Conservation (phyloP, 139 green algal genomes). For the Ettlia oleoabundans region DNA sequence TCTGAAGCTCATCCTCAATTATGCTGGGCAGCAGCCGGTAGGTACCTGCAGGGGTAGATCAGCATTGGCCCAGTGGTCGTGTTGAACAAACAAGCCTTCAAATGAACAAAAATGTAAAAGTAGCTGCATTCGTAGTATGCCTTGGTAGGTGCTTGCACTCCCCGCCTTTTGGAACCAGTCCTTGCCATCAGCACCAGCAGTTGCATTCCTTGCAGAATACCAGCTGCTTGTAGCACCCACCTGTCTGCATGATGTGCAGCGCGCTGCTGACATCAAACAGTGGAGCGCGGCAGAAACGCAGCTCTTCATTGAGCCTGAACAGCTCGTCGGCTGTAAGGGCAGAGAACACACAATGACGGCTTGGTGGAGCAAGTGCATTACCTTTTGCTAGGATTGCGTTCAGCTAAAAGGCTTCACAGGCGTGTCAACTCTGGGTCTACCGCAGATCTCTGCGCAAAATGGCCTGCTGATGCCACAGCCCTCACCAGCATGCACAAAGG, state of each 20-base stretch:
- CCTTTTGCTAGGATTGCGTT: too few species aligned
- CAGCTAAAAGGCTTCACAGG: too few species aligned
- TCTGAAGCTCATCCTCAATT: conserved; percentile 43
- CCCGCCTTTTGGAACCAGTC: too few species aligned
- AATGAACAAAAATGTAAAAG: too few species aligned
- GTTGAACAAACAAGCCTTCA: too few species aligned
- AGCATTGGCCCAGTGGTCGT: neutral
- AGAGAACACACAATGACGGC: neutral
- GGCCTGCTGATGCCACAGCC: neutral
- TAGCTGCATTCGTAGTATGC: too few species aligned
- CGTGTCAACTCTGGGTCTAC: neutral
- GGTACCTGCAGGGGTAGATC: conserved; percentile 1
- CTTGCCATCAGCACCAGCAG: neutral
- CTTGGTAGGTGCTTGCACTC: too few species aligned
- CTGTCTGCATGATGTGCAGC: conserved; percentile 46
- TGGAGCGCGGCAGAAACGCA: conserved; percentile 41
- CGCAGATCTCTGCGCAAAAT: too few species aligned
- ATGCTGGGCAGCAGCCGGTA: conserved; percentile 45
- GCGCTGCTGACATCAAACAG: conserved; percentile 63
- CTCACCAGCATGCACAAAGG: conserved; percentile 23
- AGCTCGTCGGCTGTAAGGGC: conserved; percentile 18
- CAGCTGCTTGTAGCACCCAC: neutral
- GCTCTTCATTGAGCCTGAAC: conserved; percentile 26
- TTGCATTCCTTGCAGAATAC: too few species aligned
- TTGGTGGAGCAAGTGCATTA: too few species aligned